Evolutionary conservation across 768 basidiomycete genomes (phyloP).

Genomic region (Pleurotus platypus): DNA sequence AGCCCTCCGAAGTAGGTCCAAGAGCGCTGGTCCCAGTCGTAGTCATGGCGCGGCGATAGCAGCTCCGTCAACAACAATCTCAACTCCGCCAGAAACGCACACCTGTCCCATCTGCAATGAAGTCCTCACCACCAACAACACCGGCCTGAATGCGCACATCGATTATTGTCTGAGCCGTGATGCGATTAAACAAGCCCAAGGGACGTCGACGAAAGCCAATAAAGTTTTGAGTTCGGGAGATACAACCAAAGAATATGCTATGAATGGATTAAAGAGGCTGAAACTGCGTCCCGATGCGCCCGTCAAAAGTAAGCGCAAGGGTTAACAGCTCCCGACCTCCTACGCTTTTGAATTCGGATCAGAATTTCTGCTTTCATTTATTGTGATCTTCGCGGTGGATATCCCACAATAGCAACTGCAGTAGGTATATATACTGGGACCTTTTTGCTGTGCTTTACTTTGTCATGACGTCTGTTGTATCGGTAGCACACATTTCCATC

Average conservation of each 20-base stretch:
- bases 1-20: background rate
- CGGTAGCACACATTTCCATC: too few species aligned
- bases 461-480: too few species aligned
- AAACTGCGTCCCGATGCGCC: background rate
- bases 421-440: too few species aligned
- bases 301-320: background rate
- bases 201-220: conserved; percentile 23
- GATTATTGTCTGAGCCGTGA: conserved; percentile 84
- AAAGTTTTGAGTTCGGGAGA: background rate
- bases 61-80: conserved; percentile 5
- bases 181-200: conserved; percentile 72
- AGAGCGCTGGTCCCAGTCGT: background rate
- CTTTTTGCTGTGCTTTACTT: too few species aligned
- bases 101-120: conserved; percentile 74
- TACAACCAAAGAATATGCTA: conserved; percentile 1
- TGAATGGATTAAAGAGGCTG: conserved; percentile 1
- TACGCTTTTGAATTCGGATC: too few species aligned
- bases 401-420: too few species aligned
- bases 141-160: conserved; percentile 79
- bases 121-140: conserved; percentile 64
- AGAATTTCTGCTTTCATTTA: too few species aligned
- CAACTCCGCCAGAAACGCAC: conserved; percentile 25
- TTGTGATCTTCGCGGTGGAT: too few species aligned
- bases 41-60: background rate
- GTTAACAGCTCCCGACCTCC: too few species aligned